Evolutionary conservation across 768 basidiomycete species (phyloP), one percentile per base, ranked within the genome.

Genomic region (Lactarius sp.): DNA sequence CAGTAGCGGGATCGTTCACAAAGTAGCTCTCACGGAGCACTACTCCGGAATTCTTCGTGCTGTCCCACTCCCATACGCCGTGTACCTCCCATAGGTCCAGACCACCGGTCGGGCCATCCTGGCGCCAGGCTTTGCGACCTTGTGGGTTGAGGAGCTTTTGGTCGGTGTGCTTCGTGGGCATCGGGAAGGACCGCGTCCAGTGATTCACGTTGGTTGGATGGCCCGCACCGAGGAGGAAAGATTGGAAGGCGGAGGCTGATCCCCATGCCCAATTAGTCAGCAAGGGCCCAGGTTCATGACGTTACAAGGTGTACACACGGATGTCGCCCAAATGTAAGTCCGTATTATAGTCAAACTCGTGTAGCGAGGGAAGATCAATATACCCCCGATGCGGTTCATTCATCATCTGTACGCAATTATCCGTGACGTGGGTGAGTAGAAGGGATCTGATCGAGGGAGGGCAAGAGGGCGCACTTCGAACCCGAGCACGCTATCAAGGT

Each of bases 361-460:
- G 87, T 51, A 97, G 78, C 1, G 92, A 92, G 31, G 82, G 80
- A 6, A 97, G 77, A 58, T 88, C 83, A 63, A 96, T 86, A 73
- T 96, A 98, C 47, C 96, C 97, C 70, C 87, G 80, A 75, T 99
- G 94, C 0, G 94, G 94, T 74, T 97, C 94, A 68, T 98, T 97
- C 81, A 96, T 86, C 73, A 94, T 83, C 92, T 95, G 66, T 12
- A 22, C 37, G 22, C 6, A 34, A 44, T 62, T 44, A 59, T 33
- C 6, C 33, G 22, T 4, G 22, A 47, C 5, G 60, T 8, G 14
- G 37, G 49, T 31, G 39, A 16, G n/a, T 27, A 22, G 37, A 59
- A 44, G 12, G 41, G 59, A 18, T 42, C 56, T 3, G 22, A 44
- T 31, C 16, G 39, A 20, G 10, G 16, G 22, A 5, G 27, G 20